Conservation (phyloP, 352 stramenopile genomes). For the Globisporangium perplexum region DNA sequence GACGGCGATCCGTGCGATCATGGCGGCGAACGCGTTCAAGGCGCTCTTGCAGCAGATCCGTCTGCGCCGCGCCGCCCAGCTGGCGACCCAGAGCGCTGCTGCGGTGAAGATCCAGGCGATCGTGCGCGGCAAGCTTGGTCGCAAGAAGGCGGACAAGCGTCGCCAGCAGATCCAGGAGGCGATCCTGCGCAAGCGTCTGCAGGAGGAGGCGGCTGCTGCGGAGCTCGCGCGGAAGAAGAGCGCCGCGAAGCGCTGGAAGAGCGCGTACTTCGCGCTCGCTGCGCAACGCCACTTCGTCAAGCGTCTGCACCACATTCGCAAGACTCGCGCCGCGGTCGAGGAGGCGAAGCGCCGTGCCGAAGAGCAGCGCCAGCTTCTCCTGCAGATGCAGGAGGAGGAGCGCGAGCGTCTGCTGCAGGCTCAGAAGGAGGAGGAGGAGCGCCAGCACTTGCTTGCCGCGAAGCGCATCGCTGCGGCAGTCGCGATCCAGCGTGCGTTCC, state of each 20-base stretch:
- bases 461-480: constrained; percentile 50
- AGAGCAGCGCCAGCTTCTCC: constrained; percentile 53
- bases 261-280: constrained; percentile 55
- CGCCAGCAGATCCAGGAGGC: constrained; percentile 65
- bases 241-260: constrained; percentile 75
- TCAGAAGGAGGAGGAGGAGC: constrained; percentile 60
- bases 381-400: constrained; percentile 69
- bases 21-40: constrained; percentile 66
- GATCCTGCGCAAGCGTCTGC: constrained; percentile 71
- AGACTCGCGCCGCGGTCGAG: constrained; percentile 69
- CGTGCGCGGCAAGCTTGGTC: constrained; percentile 75
- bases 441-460: constrained; percentile 48
- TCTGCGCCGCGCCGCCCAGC: constrained; percentile 33
- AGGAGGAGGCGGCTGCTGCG: constrained; percentile 60
- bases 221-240: constrained; percentile 67
- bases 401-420: constrained; percentile 47
- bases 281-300: constrained; percentile 78
- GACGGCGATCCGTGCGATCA: constrained; percentile 53
- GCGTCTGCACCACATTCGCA: constrained; percentile 77
- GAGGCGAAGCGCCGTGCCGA: constrained; percentile 66
- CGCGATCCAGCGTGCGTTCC: constrained; percentile 69
- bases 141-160: constrained; percentile 63
- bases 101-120: constrained; percentile 75
- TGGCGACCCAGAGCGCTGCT: constrained; percentile 39
- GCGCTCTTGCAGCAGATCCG: constrained; percentile 47